phyloP scores from a whole-genome alignment of 2,329 filamentous ascomycete species.

The Colletotrichum echinochloae region DNA sequence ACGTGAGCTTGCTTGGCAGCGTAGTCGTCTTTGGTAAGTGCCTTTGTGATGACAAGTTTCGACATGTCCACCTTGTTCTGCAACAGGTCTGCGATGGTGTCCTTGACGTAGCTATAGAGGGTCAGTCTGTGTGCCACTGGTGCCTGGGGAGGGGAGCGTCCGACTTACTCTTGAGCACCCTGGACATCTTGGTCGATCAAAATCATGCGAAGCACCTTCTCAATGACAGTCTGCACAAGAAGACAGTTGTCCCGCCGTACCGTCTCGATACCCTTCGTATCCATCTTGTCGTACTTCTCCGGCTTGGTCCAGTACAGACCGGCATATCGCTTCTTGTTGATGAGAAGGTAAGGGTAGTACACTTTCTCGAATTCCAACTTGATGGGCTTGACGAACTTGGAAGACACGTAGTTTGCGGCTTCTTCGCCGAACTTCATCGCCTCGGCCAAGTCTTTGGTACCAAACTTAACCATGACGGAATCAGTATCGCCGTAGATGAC shows the following conservation, averaged over 20 bases:
- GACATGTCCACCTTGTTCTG: constrained; percentile 99
- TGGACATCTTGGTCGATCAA: constrained; percentile 92
- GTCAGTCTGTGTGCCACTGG: constrained; percentile 39
- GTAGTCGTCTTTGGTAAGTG: constrained; percentile 90
- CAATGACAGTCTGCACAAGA: constrained; percentile 95
- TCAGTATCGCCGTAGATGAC: constrained; percentile 99
- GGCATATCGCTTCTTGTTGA: constrained; percentile 99
- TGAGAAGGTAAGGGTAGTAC: constrained; percentile 96
- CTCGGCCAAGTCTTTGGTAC: constrained; percentile 85
- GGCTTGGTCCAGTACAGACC: constrained; percentile 98
- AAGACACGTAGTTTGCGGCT: constrained; percentile 87
- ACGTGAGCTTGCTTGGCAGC: constrained; percentile 94
- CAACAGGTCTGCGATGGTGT: constrained; percentile 92
- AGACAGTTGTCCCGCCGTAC: constrained; percentile 97
- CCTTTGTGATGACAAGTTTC: constrained; percentile 98
- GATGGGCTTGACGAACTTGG: constrained; percentile 95
- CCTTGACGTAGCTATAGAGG: constrained; percentile 84
- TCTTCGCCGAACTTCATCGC: constrained; percentile 97
- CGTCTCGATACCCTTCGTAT: constrained; percentile 99
- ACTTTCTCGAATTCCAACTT: constrained; percentile 99
- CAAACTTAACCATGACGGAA: constrained; percentile 99
- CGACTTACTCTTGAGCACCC: constrained; percentile 89
- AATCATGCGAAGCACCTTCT: constrained; percentile 95
- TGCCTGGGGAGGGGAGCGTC: constrained; percentile 26
- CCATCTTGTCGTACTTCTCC: constrained; percentile 98